Evolutionary conservation across 495 filamentous ascomycete genomes (phyloP), one percentile per base, ranked within the genome.

Genomic region (Lophiostoma macrostomum): DNA sequence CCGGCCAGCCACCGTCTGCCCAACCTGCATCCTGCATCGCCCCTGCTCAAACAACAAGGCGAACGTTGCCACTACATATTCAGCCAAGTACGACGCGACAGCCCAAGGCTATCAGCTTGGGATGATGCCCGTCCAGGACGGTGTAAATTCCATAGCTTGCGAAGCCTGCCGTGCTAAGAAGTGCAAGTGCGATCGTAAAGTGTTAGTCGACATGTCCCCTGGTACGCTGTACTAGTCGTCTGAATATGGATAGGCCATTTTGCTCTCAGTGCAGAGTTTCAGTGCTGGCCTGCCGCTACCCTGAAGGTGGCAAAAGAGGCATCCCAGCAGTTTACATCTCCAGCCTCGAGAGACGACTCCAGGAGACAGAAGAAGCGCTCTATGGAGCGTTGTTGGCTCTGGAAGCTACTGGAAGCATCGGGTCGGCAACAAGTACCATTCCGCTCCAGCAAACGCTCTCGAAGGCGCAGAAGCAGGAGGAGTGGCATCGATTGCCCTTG

Each of bases 161-260:
- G 41, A 45, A 31, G n/a, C 13, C 20, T 45, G 41, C 24, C 22
- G 41, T n/a, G 16, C 22, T 19, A 45, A 45, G 20, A 45, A 45
- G 25, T 45, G 23, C 41, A 45, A 45, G 31, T 45, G 41, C 41
- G 41, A 45, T 18, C 22, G 41, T 13, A 45, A 45, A 14, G 16
- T 45, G 41, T 45, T 27, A 14, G 41, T 45, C 27, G 6, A 6
- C 35, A 28, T 16, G 12, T 6, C 38, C 36, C 39, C 8, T 10
- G 20, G 20, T 13, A 22, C 25, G 23, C 7, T 42, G 12, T n/a
- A 5, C 24, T 22, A 23, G 31, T 5, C 13, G 22, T 16, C 41
- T 28, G 14, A 45, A 3, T 45, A 8, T 10, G 13, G 12, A 31
- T 19, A 45, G 41, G 4, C 41, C 41, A 30, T 28, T 27, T 13